Percentiles rank a stretch among this genome's conserved stretches.
phyloP scores from a whole-genome alignment of 495 filamentous ascomycete species.

The Elaphomyces granulatus region DNA sequence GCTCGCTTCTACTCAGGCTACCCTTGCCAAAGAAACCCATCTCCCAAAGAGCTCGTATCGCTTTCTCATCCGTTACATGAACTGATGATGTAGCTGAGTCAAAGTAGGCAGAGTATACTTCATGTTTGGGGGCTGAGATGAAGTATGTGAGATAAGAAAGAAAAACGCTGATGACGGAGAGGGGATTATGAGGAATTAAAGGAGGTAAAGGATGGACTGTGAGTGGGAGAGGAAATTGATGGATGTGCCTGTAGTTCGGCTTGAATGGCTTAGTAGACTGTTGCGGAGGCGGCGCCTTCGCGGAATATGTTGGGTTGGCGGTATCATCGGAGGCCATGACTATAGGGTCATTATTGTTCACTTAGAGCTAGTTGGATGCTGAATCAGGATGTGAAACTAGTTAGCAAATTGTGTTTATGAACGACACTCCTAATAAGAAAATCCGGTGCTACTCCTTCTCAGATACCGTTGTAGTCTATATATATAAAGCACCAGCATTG shows the following conservation, averaged over 20 bases:
- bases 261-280: constrained; percentile 35
- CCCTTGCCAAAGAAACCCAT: constrained; percentile 95
- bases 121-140: constrained; percentile 52
- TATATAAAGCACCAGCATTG: constrained; percentile 59
- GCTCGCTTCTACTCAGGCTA: constrained; percentile 80
- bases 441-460: constrained; percentile 42
- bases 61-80: constrained; percentile 62
- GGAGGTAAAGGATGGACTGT: constrained; percentile 66
- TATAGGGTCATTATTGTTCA: background rate
- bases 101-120: constrained; percentile 61
- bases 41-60: constrained; percentile 77
- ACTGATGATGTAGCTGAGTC: constrained; percentile 66
- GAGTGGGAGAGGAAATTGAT: constrained; percentile 67
- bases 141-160: constrained; percentile 62
- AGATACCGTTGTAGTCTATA: constrained; percentile 99
- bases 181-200: constrained; percentile 82
- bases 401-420: too few species aligned
- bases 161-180: constrained; percentile 67
- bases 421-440: too few species aligned
- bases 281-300: too few species aligned
- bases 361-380: constrained; percentile 4
- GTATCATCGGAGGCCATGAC: constrained; percentile 1
- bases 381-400: too few species aligned
- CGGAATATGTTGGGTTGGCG: constrained; percentile 9
- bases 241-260: constrained; percentile 54